Conservation (phyloP, 2,329 filamentous ascomycete species). For the Exutisphaerella laricina region DNA sequence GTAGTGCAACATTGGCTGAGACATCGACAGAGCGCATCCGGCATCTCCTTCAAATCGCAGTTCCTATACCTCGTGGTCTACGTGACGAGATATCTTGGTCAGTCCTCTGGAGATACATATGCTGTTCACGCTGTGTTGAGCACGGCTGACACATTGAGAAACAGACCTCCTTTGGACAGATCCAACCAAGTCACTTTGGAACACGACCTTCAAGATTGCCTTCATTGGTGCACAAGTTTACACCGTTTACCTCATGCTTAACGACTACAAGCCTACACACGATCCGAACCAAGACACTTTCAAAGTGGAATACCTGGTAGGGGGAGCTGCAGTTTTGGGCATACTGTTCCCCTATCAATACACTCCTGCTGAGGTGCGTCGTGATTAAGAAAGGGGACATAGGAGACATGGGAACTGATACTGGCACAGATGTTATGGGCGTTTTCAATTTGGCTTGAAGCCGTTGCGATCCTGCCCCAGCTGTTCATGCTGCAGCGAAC, state of each 20-base stretch:
- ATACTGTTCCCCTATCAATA: slow-evolving; percentile 83
- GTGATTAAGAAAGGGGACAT: slow-evolving; percentile 5
- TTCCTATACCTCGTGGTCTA: slow-evolving; percentile 92
- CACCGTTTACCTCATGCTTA: slow-evolving; percentile 97
- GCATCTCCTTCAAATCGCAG: slow-evolving; percentile 99
- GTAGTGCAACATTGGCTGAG: slow-evolving; percentile 1
- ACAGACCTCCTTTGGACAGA: slow-evolving; percentile 78
- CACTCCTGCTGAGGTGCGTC: slow-evolving; percentile 58
- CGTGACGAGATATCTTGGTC: slow-evolving; percentile 74
- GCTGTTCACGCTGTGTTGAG: too few relatives aligned
- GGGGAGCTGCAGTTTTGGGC: slow-evolving; percentile 70
- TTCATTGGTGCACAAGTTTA: slow-evolving; percentile 89
- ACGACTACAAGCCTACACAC: slow-evolving; percentile 94
- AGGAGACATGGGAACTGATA: slow-evolving; percentile 5
- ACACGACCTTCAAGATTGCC: slow-evolving; percentile 90
- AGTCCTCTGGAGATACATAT: too few relatives aligned
- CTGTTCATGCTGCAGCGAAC: slow-evolving; percentile 98
- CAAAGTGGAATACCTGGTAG: slow-evolving; percentile 89
- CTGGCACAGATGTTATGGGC: slow-evolving; percentile 78
- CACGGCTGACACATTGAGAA: slow-evolving; percentile 12
- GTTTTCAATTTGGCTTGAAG: slow-evolving; percentile 97
- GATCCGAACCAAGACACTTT: slow-evolving; percentile 97
- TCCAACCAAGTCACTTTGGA: slow-evolving; percentile 64
- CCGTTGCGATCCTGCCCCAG: slow-evolving; percentile 92
- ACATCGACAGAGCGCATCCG: slow-evolving; percentile 74